These are phyloP conservation scores for Periconia sp. DNA, from an alignment of 2,329 filamentous ascomycete genomes.

Conservation along the genomic window DNA sequence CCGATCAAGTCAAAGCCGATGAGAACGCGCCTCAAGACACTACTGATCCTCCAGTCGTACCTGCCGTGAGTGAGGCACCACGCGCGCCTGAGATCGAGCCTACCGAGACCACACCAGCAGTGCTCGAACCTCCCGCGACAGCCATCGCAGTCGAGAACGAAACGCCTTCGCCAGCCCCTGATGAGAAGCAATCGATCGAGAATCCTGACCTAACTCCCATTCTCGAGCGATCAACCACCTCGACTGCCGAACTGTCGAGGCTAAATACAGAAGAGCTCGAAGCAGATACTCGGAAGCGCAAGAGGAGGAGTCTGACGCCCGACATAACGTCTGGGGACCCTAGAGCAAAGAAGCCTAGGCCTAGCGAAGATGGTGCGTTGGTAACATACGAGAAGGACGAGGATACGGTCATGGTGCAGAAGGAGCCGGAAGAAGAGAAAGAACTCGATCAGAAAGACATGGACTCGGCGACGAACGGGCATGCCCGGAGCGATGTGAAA, in stretches of 20 bases:
- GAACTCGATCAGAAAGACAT: conserved; percentile 8
- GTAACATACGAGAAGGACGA: conserved; percentile 28
- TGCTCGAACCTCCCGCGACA: conserved; percentile 7
- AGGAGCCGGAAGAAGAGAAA: conserved; percentile 22
- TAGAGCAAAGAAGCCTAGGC: conserved; percentile 52
- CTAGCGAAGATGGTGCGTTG: conserved; percentile 40
- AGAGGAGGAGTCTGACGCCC: conserved; percentile 49
- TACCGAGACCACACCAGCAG: conserved; percentile 22
- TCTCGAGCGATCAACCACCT: conserved; percentile 24
- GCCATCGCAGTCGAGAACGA: conserved; percentile 10
- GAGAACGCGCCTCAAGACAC: conserved; percentile 19
- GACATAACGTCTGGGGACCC: conserved; percentile 42
- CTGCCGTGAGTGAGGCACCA: conserved; percentile 22
- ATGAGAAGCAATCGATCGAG: conserved; percentile 41
- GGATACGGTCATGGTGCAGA: conserved; percentile 40
- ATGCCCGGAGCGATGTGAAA: conserved; percentile 4
- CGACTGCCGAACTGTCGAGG: conserved; percentile 35
- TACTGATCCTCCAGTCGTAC: conserved; percentile 20
- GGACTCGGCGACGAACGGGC: conserved; percentile 7
- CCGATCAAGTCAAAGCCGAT: conserved; percentile 6
- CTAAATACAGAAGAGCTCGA: conserved; percentile 45
- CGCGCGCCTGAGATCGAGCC: conserved; percentile 19
- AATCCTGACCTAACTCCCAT: conserved; percentile 33
- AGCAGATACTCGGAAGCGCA: conserved; percentile 49
- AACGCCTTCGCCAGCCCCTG: conserved; percentile 26